Percentiles rank a stretch among this genome's conserved stretches.
phyloP scores from a whole-genome alignment of 148 eudicot species.

The Amaranthus cruentus region DNA sequence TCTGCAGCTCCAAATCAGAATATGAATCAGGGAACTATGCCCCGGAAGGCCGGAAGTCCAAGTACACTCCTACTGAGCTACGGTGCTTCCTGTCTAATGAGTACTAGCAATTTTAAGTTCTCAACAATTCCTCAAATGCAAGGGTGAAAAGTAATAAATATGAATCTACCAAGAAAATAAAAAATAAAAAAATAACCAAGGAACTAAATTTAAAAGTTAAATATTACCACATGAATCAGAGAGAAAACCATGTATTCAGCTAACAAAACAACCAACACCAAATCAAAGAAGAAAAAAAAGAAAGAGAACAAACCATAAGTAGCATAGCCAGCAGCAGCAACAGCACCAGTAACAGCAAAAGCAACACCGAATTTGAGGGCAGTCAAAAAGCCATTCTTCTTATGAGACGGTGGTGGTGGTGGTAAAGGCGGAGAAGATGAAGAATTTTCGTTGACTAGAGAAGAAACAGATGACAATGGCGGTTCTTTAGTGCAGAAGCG shows the following conservation, averaged over 20 bases:
- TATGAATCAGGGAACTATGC: too few relatives aligned
- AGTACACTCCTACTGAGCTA: too few relatives aligned
- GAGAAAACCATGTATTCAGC: too few relatives aligned
- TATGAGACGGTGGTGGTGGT: background rate
- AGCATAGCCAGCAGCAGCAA: constrained; percentile 21
- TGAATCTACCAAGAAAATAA: background rate
- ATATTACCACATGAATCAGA: too few relatives aligned
- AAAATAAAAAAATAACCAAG: background rate
- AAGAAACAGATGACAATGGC: constrained; percentile 16
- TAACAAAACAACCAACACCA: too few relatives aligned
- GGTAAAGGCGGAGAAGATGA: background rate
- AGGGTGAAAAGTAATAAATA: background rate
- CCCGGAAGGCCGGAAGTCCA: too few relatives aligned
- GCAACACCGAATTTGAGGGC: constrained; percentile 20
- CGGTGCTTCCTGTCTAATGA: too few relatives aligned
- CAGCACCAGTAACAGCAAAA: constrained; percentile 13
- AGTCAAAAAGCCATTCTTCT: constrained; percentile 14
- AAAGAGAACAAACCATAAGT: constrained; percentile 21
- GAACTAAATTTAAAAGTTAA: too few relatives aligned
- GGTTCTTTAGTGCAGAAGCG: constrained; percentile 21
- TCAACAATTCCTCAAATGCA: background rate
- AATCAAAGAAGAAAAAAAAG: background rate
- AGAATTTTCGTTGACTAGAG: background rate
- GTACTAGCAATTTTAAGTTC: too few relatives aligned
- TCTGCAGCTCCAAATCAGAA: too few relatives aligned